A percentile compares a stretch with the other conserved stretches of the same genome.
Evolutionary conservation across 2,329 filamentous ascomycete genomes (phyloP).

Genomic region (Microcyclosporella mali): DNA sequence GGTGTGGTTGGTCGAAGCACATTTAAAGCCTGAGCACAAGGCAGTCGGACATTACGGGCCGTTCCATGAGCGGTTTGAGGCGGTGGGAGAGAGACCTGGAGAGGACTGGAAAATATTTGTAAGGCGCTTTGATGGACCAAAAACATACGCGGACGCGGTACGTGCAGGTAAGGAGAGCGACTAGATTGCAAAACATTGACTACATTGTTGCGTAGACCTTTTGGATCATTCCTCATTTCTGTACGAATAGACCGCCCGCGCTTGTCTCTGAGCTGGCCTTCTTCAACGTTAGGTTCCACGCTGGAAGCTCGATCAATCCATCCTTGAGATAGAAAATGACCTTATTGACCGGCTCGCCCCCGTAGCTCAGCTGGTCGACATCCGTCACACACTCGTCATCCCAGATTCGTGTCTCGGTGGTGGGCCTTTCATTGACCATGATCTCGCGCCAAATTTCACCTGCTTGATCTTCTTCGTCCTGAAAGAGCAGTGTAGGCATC

Average conservation of each 20-base stretch:
- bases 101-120: too few species aligned
- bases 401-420: slow-evolving; percentile 12
- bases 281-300: slow-evolving; percentile 22
- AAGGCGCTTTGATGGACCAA: too few species aligned
- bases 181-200: too few species aligned
- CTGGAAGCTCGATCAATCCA: slow-evolving; percentile 22
- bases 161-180: too few species aligned
- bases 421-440: slow-evolving; percentile 12
- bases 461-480: slow-evolving; percentile 19
- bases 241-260: too few species aligned
- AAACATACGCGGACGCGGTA: too few species aligned
- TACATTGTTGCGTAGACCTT: too few species aligned
- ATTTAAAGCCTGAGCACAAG: not conserved
- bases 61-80: not conserved
- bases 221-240: too few species aligned
- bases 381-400: slow-evolving; percentile 24
- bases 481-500: slow-evolving; percentile 24
- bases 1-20: not conserved
- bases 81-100: not conserved
- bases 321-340: slow-evolving; percentile 25
- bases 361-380: slow-evolving; percentile 22
- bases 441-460: slow-evolving; percentile 27
- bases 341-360: slow-evolving; percentile 25
- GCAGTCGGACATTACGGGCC: not conserved
- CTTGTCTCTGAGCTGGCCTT: not conserved